Base-by-base conservation (phyloP, 1,139 yeast species). In the Candida anutae region DNA sequence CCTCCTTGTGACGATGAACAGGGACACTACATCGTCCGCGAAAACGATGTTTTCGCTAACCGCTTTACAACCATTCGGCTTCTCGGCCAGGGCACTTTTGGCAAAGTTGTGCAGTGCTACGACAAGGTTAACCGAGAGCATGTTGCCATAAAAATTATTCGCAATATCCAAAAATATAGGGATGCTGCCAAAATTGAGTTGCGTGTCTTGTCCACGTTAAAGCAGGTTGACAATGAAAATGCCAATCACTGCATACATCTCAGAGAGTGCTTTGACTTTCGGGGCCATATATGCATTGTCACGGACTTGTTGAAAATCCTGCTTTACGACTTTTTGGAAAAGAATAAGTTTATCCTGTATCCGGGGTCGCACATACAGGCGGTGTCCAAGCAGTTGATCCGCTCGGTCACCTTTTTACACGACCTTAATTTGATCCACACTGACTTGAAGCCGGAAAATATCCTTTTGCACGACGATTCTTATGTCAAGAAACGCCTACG, bases 1-100 rank as follows among this genome's bases (percentile, higher is more conserved):
- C 68, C 69, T 1, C 68, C 68, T 0, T 73, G 78, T 45, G 78
- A 71, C 36, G 95, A 85, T 48, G 76, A 76, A 28, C 87, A 84
- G 38, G 95, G 95, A 1, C 93, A 87, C 52, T 85, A 83, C 47
- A 70, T 82, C 27, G 77, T 81, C 22, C 72, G 64, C 31, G 55
- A 66, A 10, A 74, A 77, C 35, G 76, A 77, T 24, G 42, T 54
- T 3, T 78, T 80, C 51, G 80, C 88, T 18, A 74, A 74, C 27
- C 62, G 94, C 28, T 78, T 80, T 43, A 55, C 74, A 15, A 77
- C 83, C 13, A 59, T 71, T 20, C 69, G 77, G 31, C 60, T 85
- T 29, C 61, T 93, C 35, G 99, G 99, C 14, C 97, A 90, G 48
- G 99, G 99, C 5, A 93, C 98, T 0, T 93, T 90, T 61, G 98